Base-by-base conservation (phyloP, 208 protist genomes). In the Novymonas esmeraldas region DNA sequence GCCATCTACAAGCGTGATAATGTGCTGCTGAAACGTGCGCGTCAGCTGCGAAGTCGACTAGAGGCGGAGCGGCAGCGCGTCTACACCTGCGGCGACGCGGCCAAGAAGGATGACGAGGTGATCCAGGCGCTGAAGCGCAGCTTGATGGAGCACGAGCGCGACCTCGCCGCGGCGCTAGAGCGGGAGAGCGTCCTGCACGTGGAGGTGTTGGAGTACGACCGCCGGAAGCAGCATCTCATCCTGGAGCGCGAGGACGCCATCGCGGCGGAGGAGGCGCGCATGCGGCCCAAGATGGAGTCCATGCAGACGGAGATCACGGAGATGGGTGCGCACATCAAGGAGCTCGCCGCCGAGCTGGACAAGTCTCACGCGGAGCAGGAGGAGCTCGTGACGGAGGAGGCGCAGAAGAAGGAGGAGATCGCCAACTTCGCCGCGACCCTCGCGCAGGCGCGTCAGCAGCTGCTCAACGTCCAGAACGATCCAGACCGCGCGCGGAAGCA, bases 101-200 rank as follows among this genome's bases (percentile, higher is more conserved):
- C 93, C 0, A 72, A 79, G 44, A 82, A 84, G 38, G 91, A 97
- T 66, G 91, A 97, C 56, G 82, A 82, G 29, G 81, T 91, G 33
- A 97, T 97, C 34, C 84, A 95, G 66, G 66, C 67, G 9, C 68
- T 96, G 26, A 97, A 95, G 74, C 86, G 78, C 34, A 57, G 78
- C 20, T 44, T 96, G 6, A 81, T 90, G 36, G 82, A 85, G 45
- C 76, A 79, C 29, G 88, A 97, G 71, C 78, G 73, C 26, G 89
- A 97, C 33, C 73, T 97, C 4, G 83, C 82, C 1, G 78, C 78
- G 13, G 83, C 84, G 14, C 86, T 95, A 51, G 89, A 97, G 76
- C 83, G 88, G n/a, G 91, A 97, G 56, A 92, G 86, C 41, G 92
- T 97, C 26, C 70, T 96, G 36, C 90, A 96, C 63, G 91, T 97